Conservation (phyloP, 805 yeast genomes). For the Metschnikowia gelsemii region DNA sequence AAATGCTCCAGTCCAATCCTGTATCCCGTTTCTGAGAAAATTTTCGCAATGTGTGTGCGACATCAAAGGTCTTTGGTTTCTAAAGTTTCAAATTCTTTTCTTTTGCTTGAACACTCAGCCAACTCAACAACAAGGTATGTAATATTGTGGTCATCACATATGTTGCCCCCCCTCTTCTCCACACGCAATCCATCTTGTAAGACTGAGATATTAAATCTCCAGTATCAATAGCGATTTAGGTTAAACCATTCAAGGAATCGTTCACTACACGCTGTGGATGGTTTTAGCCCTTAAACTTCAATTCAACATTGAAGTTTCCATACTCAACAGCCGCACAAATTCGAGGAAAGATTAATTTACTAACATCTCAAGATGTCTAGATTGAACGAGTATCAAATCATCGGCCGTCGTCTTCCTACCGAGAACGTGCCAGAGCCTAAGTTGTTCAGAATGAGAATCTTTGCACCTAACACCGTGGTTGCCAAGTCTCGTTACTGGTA, state of each 20-base stretch:
- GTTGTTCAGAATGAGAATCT: constrained; percentile 99
- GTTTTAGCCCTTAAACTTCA: no score
- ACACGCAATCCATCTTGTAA: neutral
- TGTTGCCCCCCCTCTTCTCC: neutral
- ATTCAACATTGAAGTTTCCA: no score
- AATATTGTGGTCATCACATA: neutral
- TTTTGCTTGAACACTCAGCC: constrained; percentile 20
- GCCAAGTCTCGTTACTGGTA: constrained; percentile 99
- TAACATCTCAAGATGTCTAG: constrained; percentile 65
- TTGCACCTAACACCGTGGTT: constrained; percentile 97
- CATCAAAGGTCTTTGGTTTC: constrained; percentile 12
- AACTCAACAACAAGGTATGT: constrained; percentile 20
- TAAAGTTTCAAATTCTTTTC: constrained; percentile 11
- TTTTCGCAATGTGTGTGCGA: constrained; percentile 21
- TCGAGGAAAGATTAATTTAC: constrained; percentile 13
- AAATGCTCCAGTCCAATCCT: constrained; percentile 4
- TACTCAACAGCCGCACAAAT: no score
- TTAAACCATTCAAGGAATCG: no score
- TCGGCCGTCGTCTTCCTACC: constrained; percentile 99
- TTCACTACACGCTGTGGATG: no score
- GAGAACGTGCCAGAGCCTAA: constrained; percentile 99
- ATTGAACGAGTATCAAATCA: constrained; percentile 98
- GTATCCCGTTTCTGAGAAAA: constrained; percentile 17
- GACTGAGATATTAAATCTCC: neutral
- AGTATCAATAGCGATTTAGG: no score